Percentiles rank a stretch among this genome's conserved stretches.
These are phyloP conservation scores for Trichosporon inkin DNA, from an alignment of 1,284 basidiomycete genomes.

Conservation along the genomic window DNA sequence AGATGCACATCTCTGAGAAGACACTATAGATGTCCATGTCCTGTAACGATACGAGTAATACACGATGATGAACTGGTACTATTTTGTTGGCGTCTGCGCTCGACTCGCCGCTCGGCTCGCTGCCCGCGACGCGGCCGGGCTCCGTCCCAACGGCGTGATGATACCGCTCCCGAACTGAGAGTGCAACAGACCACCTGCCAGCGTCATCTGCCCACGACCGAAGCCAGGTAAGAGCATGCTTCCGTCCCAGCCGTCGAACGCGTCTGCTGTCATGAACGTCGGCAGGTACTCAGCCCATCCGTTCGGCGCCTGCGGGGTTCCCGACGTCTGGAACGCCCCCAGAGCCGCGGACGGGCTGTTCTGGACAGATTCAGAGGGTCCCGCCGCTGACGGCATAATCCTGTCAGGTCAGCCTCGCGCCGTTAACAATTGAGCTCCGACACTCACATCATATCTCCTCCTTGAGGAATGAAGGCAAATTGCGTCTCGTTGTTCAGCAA, in stretches of 20 bases:
- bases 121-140: conserved; percentile 22
- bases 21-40: conserved; percentile 2
- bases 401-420: conserved; percentile 6
- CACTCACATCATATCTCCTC: conserved; percentile 48
- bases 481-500: conserved; percentile 32
- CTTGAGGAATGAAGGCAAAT: conserved; percentile 46
- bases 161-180: conserved; percentile 49
- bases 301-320: conserved; percentile 28
- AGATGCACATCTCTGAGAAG: conserved; percentile 9
- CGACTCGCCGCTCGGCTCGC: conserved; percentile 18
- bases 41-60: neutral
- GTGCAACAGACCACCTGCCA: conserved; percentile 48
- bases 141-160: conserved; percentile 42
- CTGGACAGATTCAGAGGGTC: conserved; percentile 38
- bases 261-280: conserved; percentile 46
- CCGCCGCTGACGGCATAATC: conserved; percentile 46
- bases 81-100: conserved; percentile 16
- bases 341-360: conserved; percentile 34
- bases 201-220: conserved; percentile 46
- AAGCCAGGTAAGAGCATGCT: conserved; percentile 49
- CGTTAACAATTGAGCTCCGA: neutral
- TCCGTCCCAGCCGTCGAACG: conserved; percentile 50
- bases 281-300: conserved; percentile 48
- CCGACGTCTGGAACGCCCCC: conserved; percentile 11
- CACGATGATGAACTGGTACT: neutral